phyloP scores from a whole-genome alignment of 2,329 filamentous ascomycete genomes.

The Colletotrichum viniferum region DNA sequence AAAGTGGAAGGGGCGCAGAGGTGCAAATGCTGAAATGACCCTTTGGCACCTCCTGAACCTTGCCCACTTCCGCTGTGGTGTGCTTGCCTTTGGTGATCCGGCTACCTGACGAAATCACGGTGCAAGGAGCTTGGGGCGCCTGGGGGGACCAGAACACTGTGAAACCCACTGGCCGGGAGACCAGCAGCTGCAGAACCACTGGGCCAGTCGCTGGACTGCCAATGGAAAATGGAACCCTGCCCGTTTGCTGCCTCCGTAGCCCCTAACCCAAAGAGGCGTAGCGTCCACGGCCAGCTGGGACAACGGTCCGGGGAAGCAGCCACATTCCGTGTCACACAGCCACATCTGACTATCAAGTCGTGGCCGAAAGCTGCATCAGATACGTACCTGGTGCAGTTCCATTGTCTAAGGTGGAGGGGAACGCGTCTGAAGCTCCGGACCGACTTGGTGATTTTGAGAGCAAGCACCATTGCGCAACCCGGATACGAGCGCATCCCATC shows the following conservation, averaged over 20 bases:
- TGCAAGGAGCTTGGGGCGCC: slow-evolving; percentile 20
- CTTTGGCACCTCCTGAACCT: slow-evolving; percentile 17
- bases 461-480: not conserved
- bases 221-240: not conserved
- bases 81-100: slow-evolving; percentile 11
- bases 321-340: not conserved
- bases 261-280: not conserved
- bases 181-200: slow-evolving; percentile 4
- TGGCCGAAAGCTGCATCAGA: not conserved
- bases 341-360: not conserved
- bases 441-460: not conserved
- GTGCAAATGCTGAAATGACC: not conserved
- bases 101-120: slow-evolving; percentile 12
- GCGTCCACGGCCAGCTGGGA: not conserved
- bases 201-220: not conserved
- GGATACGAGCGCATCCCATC: not conserved
- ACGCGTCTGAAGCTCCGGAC: slow-evolving; percentile 3
- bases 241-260: not conserved
- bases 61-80: not conserved
- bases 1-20: slow-evolving; percentile 15
- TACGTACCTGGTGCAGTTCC: not conserved
- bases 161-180: slow-evolving; percentile 11
- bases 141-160: not conserved
- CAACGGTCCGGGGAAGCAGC: slow-evolving; percentile 10
- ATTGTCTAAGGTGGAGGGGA: not conserved